Evolutionary conservation across 441 rosid species (phyloP), one percentile per base, ranked within the genome.

Genomic region (Biscutella laevigata): DNA sequence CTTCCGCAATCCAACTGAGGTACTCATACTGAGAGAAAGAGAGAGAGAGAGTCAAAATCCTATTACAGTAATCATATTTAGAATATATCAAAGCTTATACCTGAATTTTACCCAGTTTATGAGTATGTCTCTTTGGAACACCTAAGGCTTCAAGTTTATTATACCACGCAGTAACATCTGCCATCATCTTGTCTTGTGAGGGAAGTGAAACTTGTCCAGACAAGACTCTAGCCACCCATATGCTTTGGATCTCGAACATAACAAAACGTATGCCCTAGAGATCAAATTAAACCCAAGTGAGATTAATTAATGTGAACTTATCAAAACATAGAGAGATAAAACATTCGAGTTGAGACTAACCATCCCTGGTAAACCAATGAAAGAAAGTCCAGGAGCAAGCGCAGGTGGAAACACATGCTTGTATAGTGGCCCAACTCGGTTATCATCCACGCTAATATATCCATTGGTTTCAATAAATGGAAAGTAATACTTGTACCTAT

Each of bases 391-490:
- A 0, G 89, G 94, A 3, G 94, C 81, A 49, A 74, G 61, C n/a
- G 20, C 62, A 0, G 89, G 86, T 6, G 92, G 87, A 28, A 86
- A 83, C 19, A 81, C 61, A 24, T 86, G 89, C 69, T 81, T 78
- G 77, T 86, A 80, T 5, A 81, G 50, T 11, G 89, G 89, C 6
- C 71, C 89, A 0, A 87, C 77, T 7, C 86, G 70, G 62, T 82
- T 81, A 20, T 80, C 88, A 29, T 81, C 88, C 39, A 81, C 70
- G 1, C 63, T 70, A 52, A 86, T 73, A 37, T 71, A 52, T 36
- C 85, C 92, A 17, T 72, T 67, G 29, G 78, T 86, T 56, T 78
- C 81, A 4, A 86, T 82, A 60, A 86, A 86, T 22, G 82, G 85
- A 59, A 76, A 78, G 64, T 68, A 55, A 61, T 76, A 79, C 43